Evolutionary conservation across 345 rosid genomes (phyloP).

Genomic region (Salix koriyanagi): DNA sequence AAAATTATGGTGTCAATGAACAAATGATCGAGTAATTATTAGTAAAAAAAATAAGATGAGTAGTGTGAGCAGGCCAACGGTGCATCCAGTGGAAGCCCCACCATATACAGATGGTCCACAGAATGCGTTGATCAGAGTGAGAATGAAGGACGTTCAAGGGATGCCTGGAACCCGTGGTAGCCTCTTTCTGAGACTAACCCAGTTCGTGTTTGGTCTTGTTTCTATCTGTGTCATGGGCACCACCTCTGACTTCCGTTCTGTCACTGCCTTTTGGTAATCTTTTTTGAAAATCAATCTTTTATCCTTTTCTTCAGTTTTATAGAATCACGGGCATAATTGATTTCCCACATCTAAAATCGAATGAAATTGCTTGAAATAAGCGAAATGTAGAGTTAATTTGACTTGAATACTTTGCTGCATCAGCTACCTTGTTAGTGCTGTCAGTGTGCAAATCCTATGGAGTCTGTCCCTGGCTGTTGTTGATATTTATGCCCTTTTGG

Average conservation of each 20-base stretch:
- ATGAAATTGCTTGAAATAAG: neutral
- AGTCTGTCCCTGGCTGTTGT: constrained; percentile 52
- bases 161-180: constrained; percentile 74
- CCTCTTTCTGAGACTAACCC: constrained; percentile 45
- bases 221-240: constrained; percentile 62
- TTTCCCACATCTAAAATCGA: neutral
- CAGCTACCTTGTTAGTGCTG: constrained; percentile 77
- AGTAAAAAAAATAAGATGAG: too few species aligned
- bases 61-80: constrained; percentile 74
- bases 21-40: too few species aligned
- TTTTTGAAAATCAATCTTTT: neutral
- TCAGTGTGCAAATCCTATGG: constrained; percentile 69
- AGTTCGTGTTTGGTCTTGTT: constrained; percentile 54
- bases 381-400: neutral
- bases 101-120: constrained; percentile 41
- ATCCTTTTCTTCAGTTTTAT: neutral
- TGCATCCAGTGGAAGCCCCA: constrained; percentile 71
- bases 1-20: too few species aligned
- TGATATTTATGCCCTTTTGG: constrained; percentile 59
- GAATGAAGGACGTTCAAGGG: constrained; percentile 75
- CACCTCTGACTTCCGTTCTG: constrained; percentile 65
- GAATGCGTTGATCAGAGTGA: constrained; percentile 36
- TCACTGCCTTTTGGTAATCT: constrained; percentile 61
- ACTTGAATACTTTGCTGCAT: neutral
- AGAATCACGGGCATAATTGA: neutral